Conservation (phyloP, 768 basidiomycete genomes). For the Podaxis mareebaensis region DNA sequence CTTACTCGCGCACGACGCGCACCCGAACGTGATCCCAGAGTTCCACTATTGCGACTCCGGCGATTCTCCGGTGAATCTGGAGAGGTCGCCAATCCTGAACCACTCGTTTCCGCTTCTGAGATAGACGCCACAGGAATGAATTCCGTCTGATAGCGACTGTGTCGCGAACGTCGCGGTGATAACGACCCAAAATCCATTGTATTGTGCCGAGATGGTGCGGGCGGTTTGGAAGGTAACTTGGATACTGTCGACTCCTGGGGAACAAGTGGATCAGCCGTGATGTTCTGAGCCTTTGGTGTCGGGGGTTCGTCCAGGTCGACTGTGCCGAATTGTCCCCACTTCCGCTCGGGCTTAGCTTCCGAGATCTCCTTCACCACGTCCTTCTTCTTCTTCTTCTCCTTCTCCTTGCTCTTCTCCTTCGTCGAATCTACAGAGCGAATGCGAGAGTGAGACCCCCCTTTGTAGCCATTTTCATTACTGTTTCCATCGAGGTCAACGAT, state of each 20-base stretch:
- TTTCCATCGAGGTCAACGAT: slow-evolving; percentile 77
- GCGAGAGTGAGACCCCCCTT: slow-evolving; percentile 30
- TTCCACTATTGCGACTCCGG: slow-evolving; percentile 24
- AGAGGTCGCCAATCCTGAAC: not conserved
- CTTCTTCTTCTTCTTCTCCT: slow-evolving; percentile 24
- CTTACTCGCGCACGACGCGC: slow-evolving; percentile 53
- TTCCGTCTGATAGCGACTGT: slow-evolving; percentile 55
- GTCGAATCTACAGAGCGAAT: slow-evolving; percentile 31
- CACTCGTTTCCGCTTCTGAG: not conserved
- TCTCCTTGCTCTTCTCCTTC: slow-evolving; percentile 17
- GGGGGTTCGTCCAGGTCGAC: slow-evolving; percentile 16
- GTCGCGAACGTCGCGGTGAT: slow-evolving; percentile 35
- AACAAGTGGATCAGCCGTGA: not conserved
- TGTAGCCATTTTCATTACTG: slow-evolving; percentile 33
- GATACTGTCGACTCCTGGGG: slow-evolving; percentile 1
- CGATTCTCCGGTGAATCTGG: not conserved
- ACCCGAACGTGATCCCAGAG: slow-evolving; percentile 41
- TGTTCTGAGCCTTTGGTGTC: not conserved
- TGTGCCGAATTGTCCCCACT: slow-evolving; percentile 24
- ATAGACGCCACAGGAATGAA: slow-evolving; percentile 26
- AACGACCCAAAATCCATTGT: slow-evolving; percentile 6
- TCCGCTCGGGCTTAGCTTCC: slow-evolving; percentile 6
- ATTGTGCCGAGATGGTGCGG: slow-evolving; percentile 7
- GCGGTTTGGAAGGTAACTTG: not conserved
- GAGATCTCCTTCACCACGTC: slow-evolving; percentile 17